Evolutionary conservation across 2,329 filamentous ascomycete genomes (phyloP), one percentile per base, ranked within the genome.

Genomic region (Colletotrichum orbiculare): DNA sequence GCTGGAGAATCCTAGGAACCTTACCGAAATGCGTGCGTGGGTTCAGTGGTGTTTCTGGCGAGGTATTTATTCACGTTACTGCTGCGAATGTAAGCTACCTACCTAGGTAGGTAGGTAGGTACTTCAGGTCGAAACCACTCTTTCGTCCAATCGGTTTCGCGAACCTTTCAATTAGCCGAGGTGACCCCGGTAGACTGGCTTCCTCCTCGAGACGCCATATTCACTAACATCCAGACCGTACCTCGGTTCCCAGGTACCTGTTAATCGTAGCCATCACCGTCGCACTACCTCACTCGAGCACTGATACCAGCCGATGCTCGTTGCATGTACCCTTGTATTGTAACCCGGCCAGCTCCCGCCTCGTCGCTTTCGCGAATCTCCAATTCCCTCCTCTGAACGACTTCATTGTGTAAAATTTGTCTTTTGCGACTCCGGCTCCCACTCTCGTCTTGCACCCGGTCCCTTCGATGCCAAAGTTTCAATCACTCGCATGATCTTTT

Each of bases 361-460:
- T 65, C 56, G 42, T 52, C 42, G 62, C 41, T 41, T 55, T 61
- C 63, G 63, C 58, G 59, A 65, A 65, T 59, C 52, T 57, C 17
- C 52, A 63, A 57, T 63, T 66, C 63, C 59, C 54, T 17, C 15
- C 47, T 41, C 52, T 45, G 34, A 52, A 55, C 35, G 42, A 17
- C 35, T n/a, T 49, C 34, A 35, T 46, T 11, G 33, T 65, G 35
- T 42, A 54, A 64, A 55, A 54, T 34, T 46, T 54, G 54, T 41
- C 48, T 48, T 64, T 66, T 66, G 64, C 64, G 64, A 66, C 60
- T 49, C 39, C 43, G 45, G 52, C 54, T 33, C 39, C 46, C 54
- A 38, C 25, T 48, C 48, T 49, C 60, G 43, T 60, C 43, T 38
- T 17, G 9, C 48, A 47, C 54, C 13, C 43, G 41, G 39, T 33